These are phyloP conservation scores for Globisporangium echinulatum DNA, from an alignment of 352 stramenopile species.

Conservation along the genomic window DNA sequence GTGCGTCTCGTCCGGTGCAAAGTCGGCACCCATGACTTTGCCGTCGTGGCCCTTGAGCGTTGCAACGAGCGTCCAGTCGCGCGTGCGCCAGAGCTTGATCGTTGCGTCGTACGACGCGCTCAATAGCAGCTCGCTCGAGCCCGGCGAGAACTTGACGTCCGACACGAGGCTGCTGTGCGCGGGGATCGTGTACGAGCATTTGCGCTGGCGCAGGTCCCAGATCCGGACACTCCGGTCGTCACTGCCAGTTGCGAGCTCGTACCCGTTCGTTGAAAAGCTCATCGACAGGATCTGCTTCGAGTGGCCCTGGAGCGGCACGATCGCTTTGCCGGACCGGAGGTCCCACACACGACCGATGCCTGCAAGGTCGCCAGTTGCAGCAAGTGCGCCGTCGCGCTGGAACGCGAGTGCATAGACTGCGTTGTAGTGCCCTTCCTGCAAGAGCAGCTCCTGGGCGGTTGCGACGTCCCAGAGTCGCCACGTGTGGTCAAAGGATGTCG, in stretches of 20 bases:
- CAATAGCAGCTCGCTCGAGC: constrained; percentile 81
- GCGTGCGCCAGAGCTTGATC: constrained; percentile 92
- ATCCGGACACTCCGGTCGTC: constrained; percentile 95
- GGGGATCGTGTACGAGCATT: constrained; percentile 89
- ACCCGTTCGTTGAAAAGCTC: constrained; percentile 92
- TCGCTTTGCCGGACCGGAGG: constrained; percentile 91
- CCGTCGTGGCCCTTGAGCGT: constrained; percentile 91
- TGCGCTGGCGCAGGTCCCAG: constrained; percentile 93
- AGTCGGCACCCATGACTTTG: constrained; percentile 93
- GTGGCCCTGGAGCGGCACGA: constrained; percentile 89
- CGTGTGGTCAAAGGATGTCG: constrained; percentile 95
- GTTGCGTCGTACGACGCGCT: constrained; percentile 93
- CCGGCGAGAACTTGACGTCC: constrained; percentile 84
- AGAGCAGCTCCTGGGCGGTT: constrained; percentile 85
- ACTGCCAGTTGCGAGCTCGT: constrained; percentile 91
- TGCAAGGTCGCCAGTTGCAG: constrained; percentile 92
- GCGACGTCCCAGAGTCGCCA: constrained; percentile 98
- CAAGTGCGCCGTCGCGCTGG: constrained; percentile 92
- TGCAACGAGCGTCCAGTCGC: constrained; percentile 89
- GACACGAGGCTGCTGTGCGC: constrained; percentile 94
- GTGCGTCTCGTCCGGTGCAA: constrained; percentile 86
- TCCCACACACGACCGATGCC: constrained; percentile 95
- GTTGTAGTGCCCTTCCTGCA: constrained; percentile 96
- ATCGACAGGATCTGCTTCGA: constrained; percentile 93
- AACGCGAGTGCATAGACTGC: constrained; percentile 95